Base-by-base conservation (phyloP, 2,329 filamentous ascomycete genomes). In the Lithohypha guttulata region DNA sequence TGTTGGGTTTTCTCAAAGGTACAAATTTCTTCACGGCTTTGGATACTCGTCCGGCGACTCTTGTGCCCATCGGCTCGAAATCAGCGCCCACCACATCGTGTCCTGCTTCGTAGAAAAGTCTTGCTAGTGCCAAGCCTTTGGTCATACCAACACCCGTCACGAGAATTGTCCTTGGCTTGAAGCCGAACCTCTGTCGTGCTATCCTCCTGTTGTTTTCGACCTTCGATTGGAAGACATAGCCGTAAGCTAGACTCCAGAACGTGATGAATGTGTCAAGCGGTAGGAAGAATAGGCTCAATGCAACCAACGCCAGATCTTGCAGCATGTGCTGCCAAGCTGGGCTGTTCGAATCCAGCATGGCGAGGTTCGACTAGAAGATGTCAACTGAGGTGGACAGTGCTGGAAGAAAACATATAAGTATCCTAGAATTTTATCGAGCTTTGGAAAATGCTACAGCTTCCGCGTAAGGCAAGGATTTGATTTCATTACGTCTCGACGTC, bases 21-120 rank as follows among this genome's bases (percentile, higher is more conserved):
- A 79, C 71, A 56, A 80, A 83, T 2, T 51, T 58, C 8, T 62
- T 55, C 1, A 85, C 47, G 0, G 73, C 60, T 9, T 51, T 62
- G 0, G 81, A 85, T 41, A 74, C 71, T 13, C 74, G 68, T 3
- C 75, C 77, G 4, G 66, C 61, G 1, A 68, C 67, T 1, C 66
- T 61, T 21, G 68, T 55, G n/a, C 60, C 55, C 14, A 57, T 42
- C 1, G 64, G 57, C 33, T 73, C 67, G 36, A 78, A 73, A 51
- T 84, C 81, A 8, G 79, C 80, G 3, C 79, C 81, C 27, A 86
- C 70, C 26, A 86, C 79, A n/a, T 68, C 67, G 55, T 85, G 78
- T 2, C 79, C 78, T 1, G 69, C 66, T 17, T 69, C 58, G 48
- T 79, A 67, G 56, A 85, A 80, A 3, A 72, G 57, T 22, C 82